Base-by-base conservation (phyloP, 2,329 filamentous ascomycete species). In the Monosporascus sp. region DNA sequence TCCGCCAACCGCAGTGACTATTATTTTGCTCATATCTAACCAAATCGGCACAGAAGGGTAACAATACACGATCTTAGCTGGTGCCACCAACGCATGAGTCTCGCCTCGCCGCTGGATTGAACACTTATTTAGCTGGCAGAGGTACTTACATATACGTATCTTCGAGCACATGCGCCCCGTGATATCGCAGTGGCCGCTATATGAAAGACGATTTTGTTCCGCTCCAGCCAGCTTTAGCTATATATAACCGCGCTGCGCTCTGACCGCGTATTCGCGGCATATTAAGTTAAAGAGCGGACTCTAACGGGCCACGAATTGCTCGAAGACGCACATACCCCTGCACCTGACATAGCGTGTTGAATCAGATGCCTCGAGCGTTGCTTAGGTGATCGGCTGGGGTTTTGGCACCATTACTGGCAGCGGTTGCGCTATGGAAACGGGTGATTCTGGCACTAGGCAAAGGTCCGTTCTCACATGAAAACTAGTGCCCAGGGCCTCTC, bases 351-450 rank as follows among this genome's bases (percentile, higher is more conserved):
- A 43, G 22, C 39, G 39, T 48, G 56, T 50, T 60, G 60, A 65
- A 53, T 63, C 64, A 68, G 65, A 68, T 68, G 64, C 63, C 66
- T 65, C 56, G 62, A 61, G 62, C 53, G 58, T 62, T 54, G 54
- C 43, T 25, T 66, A 65, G 59, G 55, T 61, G 55, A 60, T 51
- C 62, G 60, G 64, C 61, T 64, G 65, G 66, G 65, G 64, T 55
- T 64, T 64, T 63, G 65, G 65, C 58, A 67, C 56, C 59, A 59
- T 58, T 54, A 62, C 60, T 63, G 65, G 62, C 56, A 65, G 62
- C 56, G 63, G 63, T 67, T 62, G 65, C 64, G 67, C 65, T 67
- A 69, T 69, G 67, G 67, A 69, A 65, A 57, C 63, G 63, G 67
- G 65, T 64, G 65, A 66, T 65, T 67, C 66, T 65, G 64, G 65